Evolutionary conservation across 306 rosid genomes (phyloP).

Genomic region (Aeschynomene evenia): DNA sequence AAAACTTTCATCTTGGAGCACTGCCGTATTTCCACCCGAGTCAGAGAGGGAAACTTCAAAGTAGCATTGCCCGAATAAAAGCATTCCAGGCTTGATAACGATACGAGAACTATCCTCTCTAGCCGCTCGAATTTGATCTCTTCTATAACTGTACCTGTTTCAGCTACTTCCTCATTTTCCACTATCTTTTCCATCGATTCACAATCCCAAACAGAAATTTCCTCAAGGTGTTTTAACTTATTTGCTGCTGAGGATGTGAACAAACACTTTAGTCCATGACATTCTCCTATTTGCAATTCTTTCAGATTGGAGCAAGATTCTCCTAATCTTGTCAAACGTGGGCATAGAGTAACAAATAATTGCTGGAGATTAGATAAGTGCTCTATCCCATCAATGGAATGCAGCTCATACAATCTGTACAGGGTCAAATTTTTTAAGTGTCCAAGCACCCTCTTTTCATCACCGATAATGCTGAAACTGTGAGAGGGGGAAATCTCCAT

Average conservation of each 20-base stretch:
- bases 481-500: not conserved
- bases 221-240: not conserved
- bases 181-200: not conserved
- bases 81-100: not conserved
- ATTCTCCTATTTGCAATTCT: not conserved
- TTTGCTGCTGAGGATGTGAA: slow-evolving; percentile 9
- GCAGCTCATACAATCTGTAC: fast-evolving
- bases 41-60: not conserved
- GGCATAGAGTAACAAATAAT: not conserved
- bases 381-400: not conserved
- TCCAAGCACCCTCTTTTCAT: not conserved
- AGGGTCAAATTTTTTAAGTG: not conserved
- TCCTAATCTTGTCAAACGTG: not conserved
- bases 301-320: slow-evolving; percentile 3
- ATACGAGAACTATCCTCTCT: not conserved
- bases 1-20: not conserved
- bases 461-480: too few species aligned
- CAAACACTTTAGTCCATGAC: not conserved
- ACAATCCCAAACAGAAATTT: not conserved
- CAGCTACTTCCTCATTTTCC: not conserved
- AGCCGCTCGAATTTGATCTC: not conserved
- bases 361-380: not conserved
- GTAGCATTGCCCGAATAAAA: not conserved
- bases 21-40: not conserved
- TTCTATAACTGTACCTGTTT: not conserved